Percentiles rank a stretch among this genome's conserved stretches.
Evolutionary conservation across 257 asterid species (phyloP).

Genomic region (Fraxinus excelsior): DNA sequence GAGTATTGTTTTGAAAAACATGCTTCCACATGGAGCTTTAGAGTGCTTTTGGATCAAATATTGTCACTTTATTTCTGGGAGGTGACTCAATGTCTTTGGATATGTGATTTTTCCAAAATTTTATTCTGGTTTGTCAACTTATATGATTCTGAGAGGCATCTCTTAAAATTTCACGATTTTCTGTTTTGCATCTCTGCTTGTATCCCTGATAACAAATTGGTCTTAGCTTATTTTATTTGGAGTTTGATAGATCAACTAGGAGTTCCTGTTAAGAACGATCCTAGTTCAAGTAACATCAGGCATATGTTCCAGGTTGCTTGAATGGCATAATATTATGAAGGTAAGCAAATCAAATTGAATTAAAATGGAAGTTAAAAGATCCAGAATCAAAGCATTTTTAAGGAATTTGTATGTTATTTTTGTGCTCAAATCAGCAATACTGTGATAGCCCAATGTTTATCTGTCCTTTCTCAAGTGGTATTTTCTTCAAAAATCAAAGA

Average conservation of each 20-base stretch:
- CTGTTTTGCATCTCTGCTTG: background rate
- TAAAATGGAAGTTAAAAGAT: background rate
- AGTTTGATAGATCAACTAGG: background rate
- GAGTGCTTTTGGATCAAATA: background rate
- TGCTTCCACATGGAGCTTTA: conserved; percentile 1
- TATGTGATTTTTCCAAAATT: conserved; percentile 4
- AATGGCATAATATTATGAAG: background rate
- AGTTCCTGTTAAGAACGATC: background rate
- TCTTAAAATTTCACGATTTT: background rate
- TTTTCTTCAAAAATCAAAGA: background rate
- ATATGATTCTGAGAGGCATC: background rate
- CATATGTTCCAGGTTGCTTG: background rate
- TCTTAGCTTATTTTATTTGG: background rate
- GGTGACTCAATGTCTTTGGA: background rate
- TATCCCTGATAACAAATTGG: background rate
- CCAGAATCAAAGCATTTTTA: background rate
- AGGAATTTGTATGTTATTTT: background rate
- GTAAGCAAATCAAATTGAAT: background rate
- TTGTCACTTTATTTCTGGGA: background rate
- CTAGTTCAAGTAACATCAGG: background rate
- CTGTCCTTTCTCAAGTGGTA: background rate
- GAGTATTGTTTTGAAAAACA: background rate
- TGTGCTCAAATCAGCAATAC: background rate
- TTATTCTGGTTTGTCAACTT: conserved; percentile 10
- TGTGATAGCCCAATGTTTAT: background rate